phyloP scores from a whole-genome alignment of 2,329 filamentous ascomycete species.

The Didymella pomorum region DNA sequence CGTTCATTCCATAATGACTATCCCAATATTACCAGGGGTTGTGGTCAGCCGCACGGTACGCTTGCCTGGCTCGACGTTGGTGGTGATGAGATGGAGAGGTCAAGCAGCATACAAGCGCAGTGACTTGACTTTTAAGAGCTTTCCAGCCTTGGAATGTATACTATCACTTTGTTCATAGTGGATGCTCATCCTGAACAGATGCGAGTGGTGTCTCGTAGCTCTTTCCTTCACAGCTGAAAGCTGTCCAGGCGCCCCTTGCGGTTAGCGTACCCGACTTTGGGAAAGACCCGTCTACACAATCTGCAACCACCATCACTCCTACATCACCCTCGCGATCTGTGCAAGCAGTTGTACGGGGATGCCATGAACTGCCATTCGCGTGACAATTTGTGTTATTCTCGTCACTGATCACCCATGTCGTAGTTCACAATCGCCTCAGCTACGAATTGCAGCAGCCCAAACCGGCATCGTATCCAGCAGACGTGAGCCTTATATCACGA shows the following conservation, averaged over 20 bases:
- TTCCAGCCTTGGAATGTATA: no score
- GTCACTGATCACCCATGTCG: not conserved
- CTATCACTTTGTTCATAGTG: not conserved
- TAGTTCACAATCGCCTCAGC: not conserved
- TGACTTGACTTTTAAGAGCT: not conserved
- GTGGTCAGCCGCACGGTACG: not conserved
- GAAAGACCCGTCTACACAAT: not conserved
- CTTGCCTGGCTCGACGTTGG: not conserved
- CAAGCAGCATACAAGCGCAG: not conserved
- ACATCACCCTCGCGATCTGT: not conserved
- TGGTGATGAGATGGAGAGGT: not conserved
- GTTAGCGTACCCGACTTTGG: not conserved
- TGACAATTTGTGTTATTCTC: not conserved
- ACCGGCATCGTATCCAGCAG: not conserved
- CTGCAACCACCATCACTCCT: not conserved
- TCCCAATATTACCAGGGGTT: conserved; percentile 57
- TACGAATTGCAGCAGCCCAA: not conserved
- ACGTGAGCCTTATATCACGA: not conserved
- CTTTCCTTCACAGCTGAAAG: not conserved
- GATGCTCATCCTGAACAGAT: not conserved
- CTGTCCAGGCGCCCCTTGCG: not conserved
- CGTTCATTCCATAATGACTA: conserved; percentile 57
- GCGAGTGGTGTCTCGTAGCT: not conserved
- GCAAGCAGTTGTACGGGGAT: not conserved
- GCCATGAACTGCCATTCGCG: not conserved